Evolutionary conservation across 1,284 basidiomycete genomes (phyloP), one percentile per base, ranked within the genome.

Genomic region (Ganoderma lingzhi): DNA sequence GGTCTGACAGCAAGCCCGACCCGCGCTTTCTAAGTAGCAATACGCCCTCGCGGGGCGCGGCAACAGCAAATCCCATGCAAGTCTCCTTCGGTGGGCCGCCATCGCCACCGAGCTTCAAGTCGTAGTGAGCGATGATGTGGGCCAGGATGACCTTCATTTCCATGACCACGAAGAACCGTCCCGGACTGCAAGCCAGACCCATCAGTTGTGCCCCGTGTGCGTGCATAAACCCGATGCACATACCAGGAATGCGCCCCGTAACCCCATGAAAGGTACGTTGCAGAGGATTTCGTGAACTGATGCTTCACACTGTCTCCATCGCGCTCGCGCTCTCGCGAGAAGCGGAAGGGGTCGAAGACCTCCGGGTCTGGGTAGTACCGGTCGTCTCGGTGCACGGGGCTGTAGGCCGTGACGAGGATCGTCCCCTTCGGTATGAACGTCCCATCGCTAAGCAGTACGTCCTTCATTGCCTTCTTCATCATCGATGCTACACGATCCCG

Each of bases 281-380:
- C 63, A 48, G 77, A 76, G 1, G 82, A 79, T 4, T 80, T 78
- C 15, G 81, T 79, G 66, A 81, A 76, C 61, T 76, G 76, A 56
- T 78, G 72, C 61, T 71, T 76, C 28, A 62, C 55, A 62, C 65
- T 9, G 65, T 73, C 69, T 51, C 48, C 48, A 10, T 51, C 48
- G 3, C 12, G 23, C n/a, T 78, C 76, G 58, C 81, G 78, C 66
- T 82, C 71, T 32, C 83, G 81, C 10, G 82, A 78, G 75, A 86
- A 88, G 15, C 86, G 81, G 71, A 85, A 85, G 0, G 84, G 78
- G 66, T 86, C 72, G 72, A 85, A 87, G 3, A 70, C 76, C 19
- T 78, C 66, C 3, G 84, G 78, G 61, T 85, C 75, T 14, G 77
- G 73, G 70, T 86, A 86, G 41, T 81, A 70, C 15, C 78, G 73